Evolutionary conservation across 2,329 filamentous ascomycete species (phyloP), one percentile per base, ranked within the genome.

Genomic region (Alternaria sp.): DNA sequence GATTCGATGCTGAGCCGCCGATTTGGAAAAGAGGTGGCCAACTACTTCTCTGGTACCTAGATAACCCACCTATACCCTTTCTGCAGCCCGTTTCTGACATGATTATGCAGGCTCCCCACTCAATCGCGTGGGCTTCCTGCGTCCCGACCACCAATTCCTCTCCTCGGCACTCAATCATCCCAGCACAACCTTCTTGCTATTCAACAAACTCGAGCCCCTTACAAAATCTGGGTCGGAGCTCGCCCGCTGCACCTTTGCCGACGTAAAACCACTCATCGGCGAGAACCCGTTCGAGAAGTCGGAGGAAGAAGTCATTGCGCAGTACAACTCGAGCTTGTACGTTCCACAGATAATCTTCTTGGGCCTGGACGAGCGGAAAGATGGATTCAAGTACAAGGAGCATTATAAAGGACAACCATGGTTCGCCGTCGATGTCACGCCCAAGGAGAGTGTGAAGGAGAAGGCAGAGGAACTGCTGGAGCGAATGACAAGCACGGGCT

Each of bases 361-460:
- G 26, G 95, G 95, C 0, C 81, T 97, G 51, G 89, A 97, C 70
- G 93, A 97, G 77, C 81, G 79, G 51, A 79, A 83, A 53, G 79
- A 85, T 28, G 86, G 83, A 0, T 87, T 91, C 55, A 75, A 84
- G 63, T 91, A 90, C 74, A 89, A 88, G 63, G 88, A 88, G 51
- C 84, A 85, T 56, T 96, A 97, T 77, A 87, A 84, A 33, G 96
- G 95, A 4, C 86, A 87, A 53, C 94, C 96, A 2, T 96, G 90
- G 81, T 99, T 98, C 77, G 95, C 94, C 2, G 80, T 99, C 12
- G 96, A 98, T 77, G 87, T 97, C 20, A 96, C 94, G 4, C 91
- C 93, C 0, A 88, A 86, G 66, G 90, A 87, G 2, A 84, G 84
- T 4, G 82, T 89, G 37, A 88, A 87, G 61, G 88, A 90, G 3